A percentile compares a stretch with the other conserved stretches of the same genome.
Evolutionary conservation across 768 basidiomycete species (phyloP).

Genomic region (Crassisporium funariophilum): DNA sequence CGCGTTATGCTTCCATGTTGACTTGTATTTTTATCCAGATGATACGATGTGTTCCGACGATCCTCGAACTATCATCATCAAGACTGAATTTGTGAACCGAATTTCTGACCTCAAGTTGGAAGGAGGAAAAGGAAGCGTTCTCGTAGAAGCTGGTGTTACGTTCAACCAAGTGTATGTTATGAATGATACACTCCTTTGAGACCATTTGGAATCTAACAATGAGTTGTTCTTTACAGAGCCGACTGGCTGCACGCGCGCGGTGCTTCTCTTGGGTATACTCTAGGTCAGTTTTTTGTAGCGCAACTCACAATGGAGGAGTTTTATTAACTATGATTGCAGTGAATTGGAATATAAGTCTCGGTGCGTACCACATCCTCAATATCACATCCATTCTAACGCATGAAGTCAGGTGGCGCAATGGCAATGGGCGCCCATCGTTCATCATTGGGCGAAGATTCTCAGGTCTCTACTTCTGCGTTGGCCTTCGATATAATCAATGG

Average conservation of each 20-base stretch:
- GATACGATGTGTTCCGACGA: constrained; percentile 43
- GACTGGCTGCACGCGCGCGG: constrained; percentile 37
- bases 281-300: constrained; percentile 20
- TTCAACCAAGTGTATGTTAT: constrained; percentile 37
- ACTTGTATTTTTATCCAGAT: constrained; percentile 20
- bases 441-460: constrained; percentile 39
- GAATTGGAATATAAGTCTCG: constrained; percentile 42
- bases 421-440: constrained; percentile 44
- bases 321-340: too few species aligned
- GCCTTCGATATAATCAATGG: constrained; percentile 39
- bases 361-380: constrained; percentile 12
- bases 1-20: too few species aligned
- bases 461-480: constrained; percentile 36
- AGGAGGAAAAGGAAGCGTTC: constrained; percentile 30
- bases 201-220: background rate
- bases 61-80: constrained; percentile 35
- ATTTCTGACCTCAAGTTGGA: constrained; percentile 33
- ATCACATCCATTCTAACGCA: background rate
- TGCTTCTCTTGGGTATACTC: constrained; percentile 35
- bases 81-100: constrained; percentile 34
- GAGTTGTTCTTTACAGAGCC: constrained; percentile 21
- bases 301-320: too few species aligned
- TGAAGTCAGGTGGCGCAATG: constrained; percentile 33
- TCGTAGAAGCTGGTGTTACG: constrained; percentile 39
- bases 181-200: background rate